A percentile compares a stretch with the other conserved stretches of the same genome.
These are phyloP conservation scores for Hibiscus tridactylites DNA, from an alignment of 345 rosid genomes.

Conservation along the genomic window DNA sequence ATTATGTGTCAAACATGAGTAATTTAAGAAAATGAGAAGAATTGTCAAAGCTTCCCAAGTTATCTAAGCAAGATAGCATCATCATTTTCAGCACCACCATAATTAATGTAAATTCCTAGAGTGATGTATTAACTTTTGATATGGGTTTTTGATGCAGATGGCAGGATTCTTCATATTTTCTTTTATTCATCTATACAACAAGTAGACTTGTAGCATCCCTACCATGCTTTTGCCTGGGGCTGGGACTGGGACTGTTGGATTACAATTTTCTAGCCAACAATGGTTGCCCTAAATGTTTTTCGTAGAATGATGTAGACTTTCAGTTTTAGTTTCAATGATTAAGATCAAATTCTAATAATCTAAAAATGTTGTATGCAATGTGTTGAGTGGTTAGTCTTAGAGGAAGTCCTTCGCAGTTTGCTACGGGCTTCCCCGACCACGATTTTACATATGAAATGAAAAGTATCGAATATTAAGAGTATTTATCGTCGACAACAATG, in stretches of 20 bases:
- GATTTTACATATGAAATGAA: no score
- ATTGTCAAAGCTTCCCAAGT: neutral
- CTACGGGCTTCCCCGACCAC: no score
- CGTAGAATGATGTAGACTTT: neutral
- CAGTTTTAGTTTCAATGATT: neutral
- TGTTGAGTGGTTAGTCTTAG: no score
- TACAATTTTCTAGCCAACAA: neutral
- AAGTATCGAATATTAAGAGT: no score
- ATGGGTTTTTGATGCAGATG: slow-evolving; percentile 43
- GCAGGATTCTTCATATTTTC: slow-evolving; percentile 70
- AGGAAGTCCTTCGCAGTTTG: no score
- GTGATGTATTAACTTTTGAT: neutral
- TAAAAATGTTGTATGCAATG: no score
- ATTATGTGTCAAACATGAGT: no score
- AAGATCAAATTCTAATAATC: neutral
- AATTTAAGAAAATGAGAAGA: no score
- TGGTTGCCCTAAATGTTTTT: no score
- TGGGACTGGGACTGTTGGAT: neutral
- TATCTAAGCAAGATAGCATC: no score
- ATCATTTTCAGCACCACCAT: no score
- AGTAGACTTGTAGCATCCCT: slow-evolving; percentile 21
- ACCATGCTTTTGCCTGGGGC: neutral
- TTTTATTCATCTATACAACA: slow-evolving; percentile 51
- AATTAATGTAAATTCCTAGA: neutral
- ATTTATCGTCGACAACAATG: no score